Evolutionary conservation across 371 early-diverging fungal species (phyloP), one percentile per base, ranked within the genome.

Genomic region (Saksenaea oblongispora): DNA sequence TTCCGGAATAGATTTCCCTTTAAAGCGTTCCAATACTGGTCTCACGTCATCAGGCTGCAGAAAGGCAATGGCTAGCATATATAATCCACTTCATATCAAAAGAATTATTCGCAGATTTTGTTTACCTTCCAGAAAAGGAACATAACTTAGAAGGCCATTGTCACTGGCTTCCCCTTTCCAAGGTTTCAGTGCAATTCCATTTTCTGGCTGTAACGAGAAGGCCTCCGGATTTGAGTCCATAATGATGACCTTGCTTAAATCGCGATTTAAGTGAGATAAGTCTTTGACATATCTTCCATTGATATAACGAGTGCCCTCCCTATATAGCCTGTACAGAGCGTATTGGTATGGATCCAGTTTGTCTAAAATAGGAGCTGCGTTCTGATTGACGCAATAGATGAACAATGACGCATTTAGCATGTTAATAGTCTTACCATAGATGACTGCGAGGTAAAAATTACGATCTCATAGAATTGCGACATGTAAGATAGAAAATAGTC

Each of bases 401-500:
- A 27, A 70, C 65, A 36, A 34, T 56, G 5, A 61, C 17, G 13
- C 57, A 10, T 41, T 10, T 34, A 14, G 24, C 59, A 39, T 5
- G 9, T 1, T 2, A 35, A 11, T 7, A 10, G 24, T 75, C 84
- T 65, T 87, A 84, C 83, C 71, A 78, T 74, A 15, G 84, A 79
- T 5, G 89, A 87, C 64, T 93, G 91, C 51, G 89, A 91, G 39
- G 98, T 94, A 69, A 93, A 98, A 35, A 99, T 86, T 34, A 99
- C 98, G 61, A 98, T 87, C 80, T 99, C 99, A 74, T 86, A 98
- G 78, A 93, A 90, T 69, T 91, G 90, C 56, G 89, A 84, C 74
- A 98, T 76, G 77, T 95, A 93, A 39, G 92, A 85, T 28, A 99
- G 70, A 76, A 99, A 96, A 68, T 95, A 91, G 61, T 99, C 97